Conservation (phyloP, 805 yeast genomes). For the Teunomyces kruisii region DNA sequence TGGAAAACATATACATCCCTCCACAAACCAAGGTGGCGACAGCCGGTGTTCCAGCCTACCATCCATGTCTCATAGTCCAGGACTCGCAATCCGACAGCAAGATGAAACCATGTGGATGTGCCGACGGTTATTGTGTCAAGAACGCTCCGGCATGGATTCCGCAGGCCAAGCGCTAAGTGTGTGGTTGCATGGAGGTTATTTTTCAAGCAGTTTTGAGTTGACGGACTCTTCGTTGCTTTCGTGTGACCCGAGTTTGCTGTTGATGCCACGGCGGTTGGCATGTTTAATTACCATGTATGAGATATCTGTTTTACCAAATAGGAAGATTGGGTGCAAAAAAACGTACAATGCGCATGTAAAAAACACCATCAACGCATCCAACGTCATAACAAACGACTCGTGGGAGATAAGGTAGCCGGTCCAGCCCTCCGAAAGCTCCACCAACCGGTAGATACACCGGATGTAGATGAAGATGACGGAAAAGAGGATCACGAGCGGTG, state of each 20-base stretch:
- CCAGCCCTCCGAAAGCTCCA: conserved; percentile 76
- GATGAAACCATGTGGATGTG: conserved; percentile 41
- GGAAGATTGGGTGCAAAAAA: conserved; percentile 63
- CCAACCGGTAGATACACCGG: conserved; percentile 71
- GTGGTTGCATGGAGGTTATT: too few relatives aligned
- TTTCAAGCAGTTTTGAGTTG: neutral
- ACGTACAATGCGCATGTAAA: conserved; percentile 19
- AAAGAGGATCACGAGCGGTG: conserved; percentile 45
- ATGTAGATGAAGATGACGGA: conserved; percentile 56
- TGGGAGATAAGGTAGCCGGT: conserved; percentile 57
- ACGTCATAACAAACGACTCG: conserved; percentile 40
- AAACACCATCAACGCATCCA: conserved; percentile 31
- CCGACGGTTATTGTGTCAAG: conserved; percentile 39
- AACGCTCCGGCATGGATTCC: conserved; percentile 44
- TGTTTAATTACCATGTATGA: conserved; percentile 20
- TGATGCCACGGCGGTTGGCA: neutral
- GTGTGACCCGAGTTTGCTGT: too few relatives aligned
- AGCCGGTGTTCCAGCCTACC: conserved; percentile 46
- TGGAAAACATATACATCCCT: conserved; percentile 51
- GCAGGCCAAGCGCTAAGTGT: conserved; percentile 13
- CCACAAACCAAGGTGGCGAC: conserved; percentile 19
- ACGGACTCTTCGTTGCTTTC: neutral
- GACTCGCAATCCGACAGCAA: conserved; percentile 52
- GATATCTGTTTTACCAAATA: conserved; percentile 42
- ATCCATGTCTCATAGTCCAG: conserved; percentile 58